Evolutionary conservation across 306 rosid species (phyloP).

Genomic region (Cicer yamashitae): DNA sequence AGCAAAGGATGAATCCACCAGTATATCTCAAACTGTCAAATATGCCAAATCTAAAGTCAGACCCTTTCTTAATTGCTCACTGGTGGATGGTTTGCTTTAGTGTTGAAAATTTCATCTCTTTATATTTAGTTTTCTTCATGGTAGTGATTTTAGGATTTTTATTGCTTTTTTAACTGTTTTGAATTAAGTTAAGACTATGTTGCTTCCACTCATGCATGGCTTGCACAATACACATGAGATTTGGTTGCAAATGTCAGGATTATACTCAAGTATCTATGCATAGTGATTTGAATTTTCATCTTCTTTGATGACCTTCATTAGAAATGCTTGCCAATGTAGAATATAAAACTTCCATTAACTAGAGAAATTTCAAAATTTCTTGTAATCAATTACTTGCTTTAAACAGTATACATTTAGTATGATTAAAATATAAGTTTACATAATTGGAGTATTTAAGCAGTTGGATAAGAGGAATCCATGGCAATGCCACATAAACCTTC

Average conservation of each 20-base stretch:
- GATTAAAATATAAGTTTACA: neutral
- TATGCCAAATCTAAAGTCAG: neutral
- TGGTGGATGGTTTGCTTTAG: constrained; percentile 32
- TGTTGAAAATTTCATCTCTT: neutral
- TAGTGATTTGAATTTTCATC: neutral
- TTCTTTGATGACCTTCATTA: neutral
- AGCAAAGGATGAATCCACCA: neutral
- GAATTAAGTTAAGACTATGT: too few species aligned
- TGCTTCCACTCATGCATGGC: too few species aligned
- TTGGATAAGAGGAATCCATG: constrained; percentile 47
- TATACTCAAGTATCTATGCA: neutral
- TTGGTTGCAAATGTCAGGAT: neutral
- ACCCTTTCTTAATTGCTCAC: constrained; percentile 1
- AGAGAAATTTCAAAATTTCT: too few species aligned
- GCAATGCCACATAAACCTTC: constrained; percentile 52
- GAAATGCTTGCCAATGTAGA: too few species aligned
- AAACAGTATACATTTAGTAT: too few species aligned
- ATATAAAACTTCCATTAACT: too few species aligned
- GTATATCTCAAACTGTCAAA: neutral
- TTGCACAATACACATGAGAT: neutral
- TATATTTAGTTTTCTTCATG: neutral
- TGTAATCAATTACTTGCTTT: too few species aligned
- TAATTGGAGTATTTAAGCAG: neutral
- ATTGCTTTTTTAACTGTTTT: neutral
- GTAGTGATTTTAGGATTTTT: neutral